A percentile compares a stretch with the other conserved stretches of the same genome.
These are phyloP conservation scores for Clarireedia hainanense DNA, from an alignment of 2,329 filamentous ascomycete genomes.

Conservation along the genomic window DNA sequence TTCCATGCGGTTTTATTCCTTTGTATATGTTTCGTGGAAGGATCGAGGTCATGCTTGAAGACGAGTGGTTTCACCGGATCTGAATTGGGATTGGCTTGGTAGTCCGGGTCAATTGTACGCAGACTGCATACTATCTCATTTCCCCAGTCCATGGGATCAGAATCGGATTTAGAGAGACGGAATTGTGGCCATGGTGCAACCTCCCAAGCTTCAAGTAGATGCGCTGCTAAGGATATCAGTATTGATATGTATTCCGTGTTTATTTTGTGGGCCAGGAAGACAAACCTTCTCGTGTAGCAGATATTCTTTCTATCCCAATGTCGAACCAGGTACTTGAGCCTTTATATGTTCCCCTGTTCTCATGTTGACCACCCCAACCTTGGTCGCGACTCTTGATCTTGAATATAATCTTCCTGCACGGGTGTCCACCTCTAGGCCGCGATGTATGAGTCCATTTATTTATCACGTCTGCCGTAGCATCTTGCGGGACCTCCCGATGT, in stretches of 20 bases:
- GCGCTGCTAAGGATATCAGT: background rate
- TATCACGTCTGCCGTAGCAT: constrained; percentile 17
- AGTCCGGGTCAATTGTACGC: constrained; percentile 26
- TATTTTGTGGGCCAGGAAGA: background rate
- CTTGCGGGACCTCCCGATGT: constrained; percentile 6
- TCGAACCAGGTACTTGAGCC: constrained; percentile 57
- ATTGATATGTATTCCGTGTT: background rate
- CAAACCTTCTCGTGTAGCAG: constrained; percentile 28
- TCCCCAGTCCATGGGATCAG: background rate
- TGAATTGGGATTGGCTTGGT: background rate
- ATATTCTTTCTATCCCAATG: constrained; percentile 49
- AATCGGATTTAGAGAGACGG: background rate
- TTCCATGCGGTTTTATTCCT: constrained; percentile 41
- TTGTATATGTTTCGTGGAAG: constrained; percentile 31
- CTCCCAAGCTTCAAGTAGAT: background rate
- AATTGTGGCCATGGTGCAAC: constrained; percentile 4
- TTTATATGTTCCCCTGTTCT: constrained; percentile 34
- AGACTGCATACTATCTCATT: constrained; percentile 28
- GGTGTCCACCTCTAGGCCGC: constrained; percentile 29
- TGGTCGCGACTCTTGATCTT: constrained; percentile 50
- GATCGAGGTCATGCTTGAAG: constrained; percentile 34
- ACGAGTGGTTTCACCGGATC: background rate
- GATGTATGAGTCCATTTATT: constrained; percentile 15
- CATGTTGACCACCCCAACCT: constrained; percentile 40
- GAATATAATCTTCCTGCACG: constrained; percentile 55